A percentile compares a stretch with the other conserved stretches of the same genome.
Conservation (phyloP, 2,329 filamentous ascomycete species). For the Penicillium brevicompactum region DNA sequence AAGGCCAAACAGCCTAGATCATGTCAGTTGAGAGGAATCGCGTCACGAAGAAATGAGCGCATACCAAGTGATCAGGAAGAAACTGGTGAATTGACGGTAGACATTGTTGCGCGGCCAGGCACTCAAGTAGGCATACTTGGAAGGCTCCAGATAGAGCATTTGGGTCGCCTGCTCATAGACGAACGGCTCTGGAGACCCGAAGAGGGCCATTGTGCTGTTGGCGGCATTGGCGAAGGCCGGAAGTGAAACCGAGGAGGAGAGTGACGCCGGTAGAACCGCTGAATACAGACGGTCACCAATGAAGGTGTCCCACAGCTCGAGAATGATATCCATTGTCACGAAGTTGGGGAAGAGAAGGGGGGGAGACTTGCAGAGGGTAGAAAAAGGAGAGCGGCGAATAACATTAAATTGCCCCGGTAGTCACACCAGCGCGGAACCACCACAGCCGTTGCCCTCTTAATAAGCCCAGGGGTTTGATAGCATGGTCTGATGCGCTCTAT, state of each 20-base stretch:
- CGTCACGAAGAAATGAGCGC: slow-evolving; percentile 25
- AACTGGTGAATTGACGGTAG: slow-evolving; percentile 70
- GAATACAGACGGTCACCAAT: slow-evolving; percentile 80
- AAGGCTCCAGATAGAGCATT: slow-evolving; percentile 70
- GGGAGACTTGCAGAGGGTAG: slow-evolving; percentile 5
- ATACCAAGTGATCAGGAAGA: slow-evolving; percentile 87
- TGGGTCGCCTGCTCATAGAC: slow-evolving; percentile 71
- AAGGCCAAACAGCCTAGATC: slow-evolving; percentile 76
- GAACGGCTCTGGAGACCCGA: slow-evolving; percentile 49
- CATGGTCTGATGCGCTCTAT: slow-evolving; percentile 2
- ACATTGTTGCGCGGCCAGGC: slow-evolving; percentile 75
- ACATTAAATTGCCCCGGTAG: slow-evolving; percentile 19
- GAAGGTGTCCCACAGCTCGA: slow-evolving; percentile 82
- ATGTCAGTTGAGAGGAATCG: slow-evolving; percentile 2
- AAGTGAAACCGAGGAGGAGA: slow-evolving; percentile 57
- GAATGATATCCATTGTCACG: slow-evolving; percentile 74
- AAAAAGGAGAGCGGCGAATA: slow-evolving; percentile 19
- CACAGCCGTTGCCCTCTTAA: slow-evolving; percentile 26
- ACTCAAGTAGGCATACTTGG: slow-evolving; percentile 77
- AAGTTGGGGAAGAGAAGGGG: neutral
- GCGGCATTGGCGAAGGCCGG: slow-evolving; percentile 54
- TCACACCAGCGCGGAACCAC: slow-evolving; percentile 40
- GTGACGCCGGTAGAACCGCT: slow-evolving; percentile 63
- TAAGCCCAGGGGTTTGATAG: slow-evolving; percentile 13
- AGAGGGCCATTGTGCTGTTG: slow-evolving; percentile 60